phyloP scores from a whole-genome alignment of 306 rosid genomes.

The Inga laurina region DNA sequence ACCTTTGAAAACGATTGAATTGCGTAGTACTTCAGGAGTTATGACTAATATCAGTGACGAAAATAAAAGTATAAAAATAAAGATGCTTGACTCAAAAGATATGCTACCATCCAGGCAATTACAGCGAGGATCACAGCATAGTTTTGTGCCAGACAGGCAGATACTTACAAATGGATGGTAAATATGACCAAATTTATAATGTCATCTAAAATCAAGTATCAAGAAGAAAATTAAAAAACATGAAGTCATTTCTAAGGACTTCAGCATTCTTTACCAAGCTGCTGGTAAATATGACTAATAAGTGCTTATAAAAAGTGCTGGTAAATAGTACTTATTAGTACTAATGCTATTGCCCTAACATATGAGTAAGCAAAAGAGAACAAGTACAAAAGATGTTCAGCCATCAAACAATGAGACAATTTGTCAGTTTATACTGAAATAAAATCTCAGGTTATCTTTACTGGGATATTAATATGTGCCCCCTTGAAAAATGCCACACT shows the following conservation, averaged over 20 bases:
- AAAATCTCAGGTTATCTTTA: too few species aligned
- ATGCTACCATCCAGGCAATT: neutral
- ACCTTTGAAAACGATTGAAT: slow-evolving; percentile 13
- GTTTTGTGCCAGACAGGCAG: neutral
- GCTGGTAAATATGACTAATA: too few species aligned
- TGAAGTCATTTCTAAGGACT: neutral
- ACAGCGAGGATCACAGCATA: neutral
- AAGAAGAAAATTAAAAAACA: neutral
- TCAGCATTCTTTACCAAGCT: neutral
- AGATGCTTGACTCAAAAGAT: neutral
- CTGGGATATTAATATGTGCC: too few species aligned
- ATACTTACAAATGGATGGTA: neutral
- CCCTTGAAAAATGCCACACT: too few species aligned
- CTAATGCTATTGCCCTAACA: too few species aligned
- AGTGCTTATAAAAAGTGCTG: too few species aligned
- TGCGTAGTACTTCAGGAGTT: slow-evolving; percentile 10
- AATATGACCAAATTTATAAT: too few species aligned
- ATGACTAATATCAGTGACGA: slow-evolving; percentile 1
- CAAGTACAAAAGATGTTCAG: too few species aligned
- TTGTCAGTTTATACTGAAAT: too few species aligned
- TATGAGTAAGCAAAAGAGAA: too few species aligned
- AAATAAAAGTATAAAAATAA: neutral
- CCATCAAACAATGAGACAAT: too few species aligned
- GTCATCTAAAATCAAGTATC: neutral
- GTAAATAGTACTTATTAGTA: too few species aligned